Base-by-base conservation (phyloP, 2,329 filamentous ascomycete genomes). In the Fusarium haematococcum region DNA sequence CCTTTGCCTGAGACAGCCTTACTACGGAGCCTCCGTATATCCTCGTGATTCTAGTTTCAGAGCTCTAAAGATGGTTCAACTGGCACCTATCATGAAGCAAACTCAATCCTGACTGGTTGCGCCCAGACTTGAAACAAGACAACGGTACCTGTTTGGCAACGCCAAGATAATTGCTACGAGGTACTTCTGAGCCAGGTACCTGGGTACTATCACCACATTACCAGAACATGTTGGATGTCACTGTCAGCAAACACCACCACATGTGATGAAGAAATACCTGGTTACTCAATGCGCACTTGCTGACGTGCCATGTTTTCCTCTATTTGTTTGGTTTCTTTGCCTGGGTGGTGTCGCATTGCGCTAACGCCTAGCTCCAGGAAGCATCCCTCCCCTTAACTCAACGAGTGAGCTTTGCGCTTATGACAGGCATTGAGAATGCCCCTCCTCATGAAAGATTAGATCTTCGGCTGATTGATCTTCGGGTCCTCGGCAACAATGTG, bases 301-400 rank as follows among this genome's bases (percentile, higher is more conserved):
- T 45, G 10, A 48, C 37, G 50, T 32, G 25, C 54, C 58, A 30
- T 33, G 52, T 57, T 56, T 43, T 59, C 62, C 18, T 65, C 59
- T 56, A 41, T 72, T 56, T 60, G 56, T 59, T 71, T 60, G 45
- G 65, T 60, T 69, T 64, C 54, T 70, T 73, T 70, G 45, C 23
- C 30, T 37, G 13, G 35, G 62, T 30, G 41, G 65, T 48, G 71
- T 67, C 57, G 33, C 30, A 58, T 63, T 62, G 37, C 61, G 67
- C 68, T 67, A 63, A 54, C 27, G 58, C 45, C 45, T 62, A 50
- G 35, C 41, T 57, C 45, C 62, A 11, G 27, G 58, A 48, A 73
- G 67, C 23, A 57, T 60, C 54, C 67, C 59, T 60, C 43, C 54
- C 61, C 33, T 64, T 63, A 50, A 41, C 33, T 27, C 33, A 57